These are phyloP conservation scores for Phytophthora tubulina DNA, from an alignment of 352 stramenopile species.

Conservation along the genomic window DNA sequence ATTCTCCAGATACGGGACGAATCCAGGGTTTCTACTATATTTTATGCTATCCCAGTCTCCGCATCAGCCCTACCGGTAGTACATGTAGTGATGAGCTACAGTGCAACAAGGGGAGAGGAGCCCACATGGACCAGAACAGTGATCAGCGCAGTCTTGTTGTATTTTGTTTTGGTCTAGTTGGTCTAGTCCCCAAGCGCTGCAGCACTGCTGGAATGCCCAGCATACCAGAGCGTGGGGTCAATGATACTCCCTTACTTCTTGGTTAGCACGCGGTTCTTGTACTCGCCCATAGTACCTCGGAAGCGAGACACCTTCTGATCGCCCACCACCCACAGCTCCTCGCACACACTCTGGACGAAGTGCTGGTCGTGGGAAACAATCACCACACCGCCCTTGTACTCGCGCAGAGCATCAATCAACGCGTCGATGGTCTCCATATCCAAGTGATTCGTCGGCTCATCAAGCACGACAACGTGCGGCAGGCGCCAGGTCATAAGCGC, in stretches of 20 bases:
- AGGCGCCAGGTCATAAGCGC: conserved; percentile 95
- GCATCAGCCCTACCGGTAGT: too few species aligned
- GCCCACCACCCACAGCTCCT: conserved; percentile 94
- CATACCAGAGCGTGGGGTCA: conserved; percentile 6
- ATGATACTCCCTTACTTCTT: conserved; percentile 50
- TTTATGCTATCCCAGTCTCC: too few species aligned
- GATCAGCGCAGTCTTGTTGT: not conserved
- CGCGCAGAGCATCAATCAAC: conserved; percentile 95
- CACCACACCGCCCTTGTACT: conserved; percentile 97
- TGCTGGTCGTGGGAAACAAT: conserved; percentile 98
- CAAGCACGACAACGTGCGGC: conserved; percentile 96
- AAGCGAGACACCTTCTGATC: conserved; percentile 82
- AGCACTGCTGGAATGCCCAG: not conserved
- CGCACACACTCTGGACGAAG: conserved; percentile 96
- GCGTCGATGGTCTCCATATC: conserved; percentile 94
- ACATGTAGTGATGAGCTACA: too few species aligned
- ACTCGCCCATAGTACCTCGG: conserved; percentile 81
- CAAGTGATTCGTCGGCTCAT: conserved; percentile 98
- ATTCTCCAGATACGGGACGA: not conserved
- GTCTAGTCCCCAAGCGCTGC: conserved; percentile 26
- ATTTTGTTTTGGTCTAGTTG: conserved; percentile 21
- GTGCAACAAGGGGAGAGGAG: too few species aligned
- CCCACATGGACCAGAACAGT: too few species aligned
- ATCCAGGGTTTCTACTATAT: not conserved
- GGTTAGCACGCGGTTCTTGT: conserved; percentile 83